phyloP scores from a whole-genome alignment of 202 grass and related monocot species.

The Thinopyrum obtusiflorum region DNA sequence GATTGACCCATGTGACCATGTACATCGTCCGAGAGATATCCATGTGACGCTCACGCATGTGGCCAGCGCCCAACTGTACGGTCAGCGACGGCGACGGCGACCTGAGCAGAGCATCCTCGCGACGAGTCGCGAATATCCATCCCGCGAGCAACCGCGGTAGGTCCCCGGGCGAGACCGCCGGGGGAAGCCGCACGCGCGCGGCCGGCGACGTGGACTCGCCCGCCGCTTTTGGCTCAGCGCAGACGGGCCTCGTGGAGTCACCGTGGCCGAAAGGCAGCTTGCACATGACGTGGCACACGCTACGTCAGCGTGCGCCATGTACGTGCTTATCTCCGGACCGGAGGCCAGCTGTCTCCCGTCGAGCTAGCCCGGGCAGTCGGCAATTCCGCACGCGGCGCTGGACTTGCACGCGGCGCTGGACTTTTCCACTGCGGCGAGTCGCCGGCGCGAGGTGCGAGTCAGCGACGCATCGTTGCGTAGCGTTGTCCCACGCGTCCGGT shows the following conservation, averaged over 20 bases:
- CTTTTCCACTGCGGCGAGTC: not conserved
- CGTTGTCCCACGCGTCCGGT: not conserved
- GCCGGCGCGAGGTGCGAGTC: not conserved
- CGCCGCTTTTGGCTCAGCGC: not conserved
- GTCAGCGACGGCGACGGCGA: slow-evolving; percentile 8
- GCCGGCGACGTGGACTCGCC: not conserved
- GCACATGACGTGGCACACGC: not conserved
- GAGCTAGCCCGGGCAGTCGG: not conserved
- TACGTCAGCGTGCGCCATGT: no score
- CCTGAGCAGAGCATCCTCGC: not conserved
- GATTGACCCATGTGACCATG: not conserved
- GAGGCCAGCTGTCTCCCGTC: not conserved
- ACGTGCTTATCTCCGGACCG: not conserved
- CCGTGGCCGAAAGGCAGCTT: not conserved
- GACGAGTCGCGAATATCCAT: not conserved
- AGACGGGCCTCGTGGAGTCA: not conserved
- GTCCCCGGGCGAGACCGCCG: not conserved
- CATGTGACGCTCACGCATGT: not conserved
- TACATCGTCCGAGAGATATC: not conserved
- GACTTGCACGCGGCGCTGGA: not conserved
- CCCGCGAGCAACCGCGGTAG: not conserved
- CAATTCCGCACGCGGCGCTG: not conserved
- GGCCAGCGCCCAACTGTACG: not conserved
- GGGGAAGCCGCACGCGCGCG: no score
- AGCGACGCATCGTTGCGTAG: not conserved